phyloP scores from a whole-genome alignment of 1,284 basidiomycete genomes.

The Pascua guehoae region DNA sequence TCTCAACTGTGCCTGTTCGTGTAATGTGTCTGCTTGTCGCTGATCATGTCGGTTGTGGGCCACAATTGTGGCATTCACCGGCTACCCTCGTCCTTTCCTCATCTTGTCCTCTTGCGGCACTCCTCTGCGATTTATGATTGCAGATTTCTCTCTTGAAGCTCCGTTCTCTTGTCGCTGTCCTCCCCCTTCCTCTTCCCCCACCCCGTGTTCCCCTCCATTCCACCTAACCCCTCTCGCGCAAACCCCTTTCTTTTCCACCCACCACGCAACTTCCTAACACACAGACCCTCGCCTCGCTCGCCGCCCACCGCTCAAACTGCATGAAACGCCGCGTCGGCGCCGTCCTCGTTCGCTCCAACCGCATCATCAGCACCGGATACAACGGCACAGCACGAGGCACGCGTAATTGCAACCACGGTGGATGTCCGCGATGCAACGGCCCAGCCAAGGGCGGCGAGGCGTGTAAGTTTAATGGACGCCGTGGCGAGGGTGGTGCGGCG shows the following conservation, averaged over 20 bases:
- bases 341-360: constrained; percentile 72
- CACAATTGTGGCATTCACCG: no score
- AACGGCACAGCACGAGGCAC: constrained; percentile 94
- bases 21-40: no score
- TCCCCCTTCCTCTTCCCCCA: neutral
- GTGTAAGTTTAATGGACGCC: constrained; percentile 31
- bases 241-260: neutral
- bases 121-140: no score
- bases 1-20: no score
- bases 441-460: constrained; percentile 55
- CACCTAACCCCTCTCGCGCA: no score
- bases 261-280: neutral
- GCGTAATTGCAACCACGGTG: constrained; percentile 80
- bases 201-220: no score
- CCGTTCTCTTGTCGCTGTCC: neutral
- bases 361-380: constrained; percentile 95
- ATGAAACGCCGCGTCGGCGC: constrained; percentile 98
- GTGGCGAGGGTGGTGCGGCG: no score
- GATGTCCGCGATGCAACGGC: constrained; percentile 75
- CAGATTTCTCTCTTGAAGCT: no score
- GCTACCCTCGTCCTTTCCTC: no score
- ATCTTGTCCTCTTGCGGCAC: no score
- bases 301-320: constrained; percentile 83
- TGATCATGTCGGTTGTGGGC: neutral
- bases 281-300: constrained; percentile 79